Conservation (phyloP, 805 yeast genomes). For the Wickerhamiella cacticola region DNA sequence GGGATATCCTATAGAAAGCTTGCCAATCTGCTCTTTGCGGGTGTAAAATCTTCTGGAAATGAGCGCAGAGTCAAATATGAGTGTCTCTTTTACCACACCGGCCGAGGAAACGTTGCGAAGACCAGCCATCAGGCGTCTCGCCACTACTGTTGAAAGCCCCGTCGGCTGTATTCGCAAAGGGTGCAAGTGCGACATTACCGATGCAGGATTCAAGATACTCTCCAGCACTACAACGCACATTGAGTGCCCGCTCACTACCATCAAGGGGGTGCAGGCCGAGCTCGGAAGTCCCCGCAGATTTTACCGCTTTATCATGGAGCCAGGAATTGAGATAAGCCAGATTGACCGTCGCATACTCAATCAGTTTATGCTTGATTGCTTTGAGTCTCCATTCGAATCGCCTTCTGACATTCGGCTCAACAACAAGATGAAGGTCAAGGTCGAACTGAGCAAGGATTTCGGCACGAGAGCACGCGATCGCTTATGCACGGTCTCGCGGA, state of each 20-base stretch:
- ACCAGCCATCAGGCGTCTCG: constrained; percentile 1
- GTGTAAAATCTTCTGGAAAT: no score
- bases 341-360: constrained; percentile 15
- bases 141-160: constrained; percentile 6
- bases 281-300: constrained; percentile 15
- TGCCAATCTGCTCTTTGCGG: no score
- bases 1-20: no score
- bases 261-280: not conserved
- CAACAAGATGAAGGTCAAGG: constrained; percentile 10
- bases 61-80: no score
- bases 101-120: not conserved
- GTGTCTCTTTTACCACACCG: no score
- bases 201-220: not conserved
- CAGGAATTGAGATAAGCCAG: constrained; percentile 10
- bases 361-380: constrained; percentile 17
- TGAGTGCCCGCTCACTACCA: constrained; percentile 2
- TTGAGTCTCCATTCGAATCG: constrained; percentile 21
- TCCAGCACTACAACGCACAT: constrained; percentile 7
- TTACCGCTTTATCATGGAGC: constrained; percentile 15
- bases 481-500: not conserved
- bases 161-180: constrained; percentile 3
- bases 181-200: constrained; percentile 8
- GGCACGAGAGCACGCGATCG: not conserved
- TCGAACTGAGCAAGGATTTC: constrained; percentile 3
- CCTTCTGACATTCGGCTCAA: constrained; percentile 1